Base-by-base conservation (phyloP, 2,329 filamentous ascomycete genomes). In the Trichophyton simii region DNA sequence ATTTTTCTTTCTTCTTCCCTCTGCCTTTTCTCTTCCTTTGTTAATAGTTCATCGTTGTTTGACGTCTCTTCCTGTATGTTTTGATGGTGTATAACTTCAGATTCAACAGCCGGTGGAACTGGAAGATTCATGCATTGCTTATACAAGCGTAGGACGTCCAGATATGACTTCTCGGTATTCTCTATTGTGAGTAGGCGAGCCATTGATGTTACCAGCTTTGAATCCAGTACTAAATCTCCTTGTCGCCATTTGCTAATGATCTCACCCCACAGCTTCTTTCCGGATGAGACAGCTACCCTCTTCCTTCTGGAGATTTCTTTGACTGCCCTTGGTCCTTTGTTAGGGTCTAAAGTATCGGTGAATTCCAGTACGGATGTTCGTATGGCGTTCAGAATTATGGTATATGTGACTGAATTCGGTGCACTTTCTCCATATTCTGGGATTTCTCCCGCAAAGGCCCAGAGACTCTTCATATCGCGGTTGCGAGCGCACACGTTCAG, bases 101-200 rank as follows among this genome's bases (percentile, higher is more conserved):
- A 34, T 36, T 41, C 20, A 41, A 66, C 57, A 20, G 63, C 60
- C 25, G 63, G 61, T 50, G 63, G 61, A 18, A 75, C 69, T 4
- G 86, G 83, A 48, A 96, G 81, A 55, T 83, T 82, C 84, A 92
- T 91, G 0, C 90, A 88, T 73, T 96, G 86, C 66, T 90, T 81
- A n/a, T 95, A 74, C 20, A 96, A 77, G 44, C 83, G 82, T 22
- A 96, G 80, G 1, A 96, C 78, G 67, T 89, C 83, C 64, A 87
- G 83, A 72, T 82, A 85, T 66, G 94, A 86, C 58, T 78, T 73
- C 18, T 82, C 77, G 9, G 80, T 74, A 41, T 73, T 76, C 15
- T 87, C 84, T 58, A 86, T 76, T 22, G 91, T 75, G n/a, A 97
- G 78, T 2, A 96, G 67, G 41, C 86, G 81, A 4, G 86, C 90